phyloP scores from a whole-genome alignment of 1,284 basidiomycete genomes.

The Cryptococcus jaspeensis region DNA sequence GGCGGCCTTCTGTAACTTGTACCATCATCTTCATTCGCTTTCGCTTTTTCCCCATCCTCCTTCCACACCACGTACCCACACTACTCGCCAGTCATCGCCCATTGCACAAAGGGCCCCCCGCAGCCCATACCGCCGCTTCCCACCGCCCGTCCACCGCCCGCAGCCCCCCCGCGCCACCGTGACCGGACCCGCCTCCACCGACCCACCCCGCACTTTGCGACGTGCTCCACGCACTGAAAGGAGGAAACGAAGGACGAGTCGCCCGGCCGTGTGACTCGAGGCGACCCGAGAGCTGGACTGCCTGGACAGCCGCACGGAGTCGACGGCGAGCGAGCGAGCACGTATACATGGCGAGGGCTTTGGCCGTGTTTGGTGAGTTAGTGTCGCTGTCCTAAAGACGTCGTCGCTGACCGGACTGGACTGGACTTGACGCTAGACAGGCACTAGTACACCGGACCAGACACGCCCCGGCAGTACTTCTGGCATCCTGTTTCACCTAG shows the following conservation, averaged over 20 bases:
- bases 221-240: slow-evolving; percentile 16
- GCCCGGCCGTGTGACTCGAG: not conserved
- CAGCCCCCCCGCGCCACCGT: not conserved
- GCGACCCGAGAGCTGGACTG: not conserved
- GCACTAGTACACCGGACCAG: not conserved
- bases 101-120: not conserved
- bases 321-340: not conserved
- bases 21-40: too few species aligned
- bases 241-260: slow-evolving; percentile 3
- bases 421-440: not conserved
- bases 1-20: too few species aligned
- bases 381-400: not conserved
- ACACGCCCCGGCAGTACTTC: not conserved
- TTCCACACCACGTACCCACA: not conserved
- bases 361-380: not conserved
- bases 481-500: too few species aligned
- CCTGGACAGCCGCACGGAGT: not conserved
- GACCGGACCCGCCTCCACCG: not conserved
- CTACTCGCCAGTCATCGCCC: not conserved
- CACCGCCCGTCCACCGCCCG: not conserved
- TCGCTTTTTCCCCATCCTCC: not conserved
- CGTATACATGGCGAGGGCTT: not conserved
- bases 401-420: not conserved
- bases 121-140: not conserved
- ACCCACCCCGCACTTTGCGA: slow-evolving; percentile 4